Percentiles rank a stretch among this genome's conserved stretches.
Evolutionary conservation across 305 asterid genomes (phyloP).

Genomic region (Solanum aculeatissimum): DNA sequence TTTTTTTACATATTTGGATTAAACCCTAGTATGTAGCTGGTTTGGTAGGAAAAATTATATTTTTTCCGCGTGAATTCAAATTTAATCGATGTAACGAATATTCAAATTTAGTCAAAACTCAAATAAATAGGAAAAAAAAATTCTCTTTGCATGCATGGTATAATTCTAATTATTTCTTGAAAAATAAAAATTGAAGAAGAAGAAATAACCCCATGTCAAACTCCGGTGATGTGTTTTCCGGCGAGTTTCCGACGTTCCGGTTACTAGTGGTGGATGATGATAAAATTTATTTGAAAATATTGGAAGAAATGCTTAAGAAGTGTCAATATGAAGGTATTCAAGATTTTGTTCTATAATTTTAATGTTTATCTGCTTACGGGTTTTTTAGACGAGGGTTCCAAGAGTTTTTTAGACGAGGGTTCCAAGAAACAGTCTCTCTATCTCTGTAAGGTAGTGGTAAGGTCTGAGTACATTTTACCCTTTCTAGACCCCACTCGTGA

Average conservation of each 20-base stretch:
- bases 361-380: too few species aligned
- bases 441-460: too few species aligned
- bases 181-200: background rate
- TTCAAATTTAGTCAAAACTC: background rate
- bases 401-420: too few species aligned
- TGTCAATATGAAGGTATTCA: slow-evolving; percentile 66
- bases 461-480: too few species aligned
- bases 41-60: fast-evolving
- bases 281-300: slow-evolving; percentile 65
- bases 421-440: too few species aligned
- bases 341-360: background rate
- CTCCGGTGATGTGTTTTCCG: slow-evolving; percentile 46
- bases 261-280: slow-evolving; percentile 89
- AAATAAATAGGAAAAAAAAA: background rate
- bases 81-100: background rate
- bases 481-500: too few species aligned
- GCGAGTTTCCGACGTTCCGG: slow-evolving; percentile 67
- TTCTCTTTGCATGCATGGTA: background rate
- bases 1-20: too few species aligned
- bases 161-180: background rate
- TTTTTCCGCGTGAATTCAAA: background rate
- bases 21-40: background rate
- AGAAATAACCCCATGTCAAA: background rate
- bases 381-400: too few species aligned
- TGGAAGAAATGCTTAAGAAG: slow-evolving; percentile 63